These are phyloP conservation scores for Blumeria hordei DNA, from an alignment of 2,329 filamentous ascomycete species.

Conservation along the genomic window DNA sequence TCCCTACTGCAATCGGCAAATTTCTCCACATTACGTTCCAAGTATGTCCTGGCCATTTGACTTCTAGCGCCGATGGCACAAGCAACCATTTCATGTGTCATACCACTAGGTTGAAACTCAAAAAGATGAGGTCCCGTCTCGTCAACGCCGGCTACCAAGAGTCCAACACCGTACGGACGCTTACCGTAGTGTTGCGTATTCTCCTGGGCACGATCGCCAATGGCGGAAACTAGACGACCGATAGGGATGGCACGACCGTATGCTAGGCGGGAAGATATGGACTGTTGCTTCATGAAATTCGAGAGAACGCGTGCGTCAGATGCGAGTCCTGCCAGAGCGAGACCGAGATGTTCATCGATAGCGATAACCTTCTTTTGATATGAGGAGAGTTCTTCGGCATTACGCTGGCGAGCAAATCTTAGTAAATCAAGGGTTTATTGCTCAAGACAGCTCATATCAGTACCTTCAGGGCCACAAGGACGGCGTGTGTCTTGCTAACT, in stretches of 20 bases:
- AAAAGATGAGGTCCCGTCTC: conserved; percentile 87
- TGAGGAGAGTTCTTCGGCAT: conserved; percentile 95
- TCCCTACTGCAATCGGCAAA: conserved; percentile 59
- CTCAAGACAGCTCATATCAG: conserved; percentile 4
- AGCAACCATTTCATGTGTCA: conserved; percentile 92
- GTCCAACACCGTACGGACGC: conserved; percentile 82
- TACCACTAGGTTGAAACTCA: conserved; percentile 89
- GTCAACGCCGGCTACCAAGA: conserved; percentile 83
- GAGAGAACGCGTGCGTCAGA: conserved; percentile 96
- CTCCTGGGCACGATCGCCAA: conserved; percentile 86
- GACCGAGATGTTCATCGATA: conserved; percentile 84
- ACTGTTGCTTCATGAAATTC: conserved; percentile 99
- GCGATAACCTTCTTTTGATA: conserved; percentile 99
- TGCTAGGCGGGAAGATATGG: conserved; percentile 79
- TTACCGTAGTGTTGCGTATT: conserved; percentile 97
- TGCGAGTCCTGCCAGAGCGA: conserved; percentile 88
- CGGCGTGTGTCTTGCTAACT: conserved; percentile 92
- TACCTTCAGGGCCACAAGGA: conserved; percentile 92
- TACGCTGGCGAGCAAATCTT: conserved; percentile 37
- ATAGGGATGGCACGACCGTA: conserved; percentile 87
- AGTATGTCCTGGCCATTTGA: conserved; percentile 93
- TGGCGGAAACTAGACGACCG: conserved; percentile 69
- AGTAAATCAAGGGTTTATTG: background rate
- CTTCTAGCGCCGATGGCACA: conserved; percentile 89
- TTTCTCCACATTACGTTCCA: conserved; percentile 72